Percentiles rank a stretch among this genome's conserved stretches.
Conservation (phyloP, 495 filamentous ascomycete genomes). For the Aspergillus nidulans region DNA sequence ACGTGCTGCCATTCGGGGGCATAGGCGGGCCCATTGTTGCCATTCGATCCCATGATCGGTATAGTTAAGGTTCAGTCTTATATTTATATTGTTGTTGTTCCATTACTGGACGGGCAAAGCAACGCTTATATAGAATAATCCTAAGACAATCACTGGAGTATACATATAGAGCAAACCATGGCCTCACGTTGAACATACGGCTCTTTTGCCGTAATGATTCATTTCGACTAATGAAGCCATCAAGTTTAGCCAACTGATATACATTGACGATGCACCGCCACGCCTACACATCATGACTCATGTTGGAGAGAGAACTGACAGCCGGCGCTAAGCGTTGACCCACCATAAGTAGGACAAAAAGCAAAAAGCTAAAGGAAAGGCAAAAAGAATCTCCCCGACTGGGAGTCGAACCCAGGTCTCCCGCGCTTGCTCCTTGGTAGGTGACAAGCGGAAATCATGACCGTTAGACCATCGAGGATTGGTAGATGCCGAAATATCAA, state of each 20-base stretch:
- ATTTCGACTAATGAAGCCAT: background rate
- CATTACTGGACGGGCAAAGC: background rate
- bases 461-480: slow-evolving; percentile 15
- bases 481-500: background rate
- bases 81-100: no score
- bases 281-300: background rate
- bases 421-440: slow-evolving; percentile 2
- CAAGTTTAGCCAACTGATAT: background rate
- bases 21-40: background rate
- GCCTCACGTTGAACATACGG: background rate
- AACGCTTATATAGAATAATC: background rate
- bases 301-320: background rate
- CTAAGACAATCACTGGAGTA: no score
- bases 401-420: slow-evolving; percentile 17
- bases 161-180: background rate
- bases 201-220: background rate
- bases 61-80: no score
- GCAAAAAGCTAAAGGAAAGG: background rate
- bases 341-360: background rate
- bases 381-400: slow-evolving; percentile 16
- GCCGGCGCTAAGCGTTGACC: background rate
- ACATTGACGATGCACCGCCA: background rate
- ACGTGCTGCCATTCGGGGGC: background rate
- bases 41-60: background rate
- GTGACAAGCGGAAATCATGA: slow-evolving; percentile 17